Evolutionary conservation across 2,329 filamentous ascomycete species (phyloP).

Genomic region (Aspergillus quadrilineatus): DNA sequence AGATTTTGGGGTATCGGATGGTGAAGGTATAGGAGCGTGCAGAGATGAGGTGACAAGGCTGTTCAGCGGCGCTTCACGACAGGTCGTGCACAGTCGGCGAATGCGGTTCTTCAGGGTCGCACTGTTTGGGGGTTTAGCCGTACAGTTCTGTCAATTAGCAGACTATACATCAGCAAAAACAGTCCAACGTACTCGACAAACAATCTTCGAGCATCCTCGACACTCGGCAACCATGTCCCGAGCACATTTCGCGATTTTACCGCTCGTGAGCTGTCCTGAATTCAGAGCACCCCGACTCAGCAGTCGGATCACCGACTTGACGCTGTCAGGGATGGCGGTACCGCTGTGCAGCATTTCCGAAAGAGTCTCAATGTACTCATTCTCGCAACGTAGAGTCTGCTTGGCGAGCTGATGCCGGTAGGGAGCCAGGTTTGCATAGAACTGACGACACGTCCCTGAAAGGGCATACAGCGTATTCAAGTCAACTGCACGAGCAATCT

Average conservation of each 20-base stretch:
- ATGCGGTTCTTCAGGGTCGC: conserved; percentile 70
- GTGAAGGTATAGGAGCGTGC: conserved; percentile 16
- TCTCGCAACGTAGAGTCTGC: conserved; percentile 75
- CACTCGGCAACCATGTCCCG: conserved; percentile 84
- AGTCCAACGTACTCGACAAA: conserved; percentile 70
- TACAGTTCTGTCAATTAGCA: conserved; percentile 69
- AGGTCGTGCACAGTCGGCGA: conserved; percentile 75
- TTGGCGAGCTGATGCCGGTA: conserved; percentile 71
- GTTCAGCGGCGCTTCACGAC: conserved; percentile 67
- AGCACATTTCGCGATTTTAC: conserved; percentile 76
- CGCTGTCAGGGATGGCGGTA: conserved; percentile 30
- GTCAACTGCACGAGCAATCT: conserved; percentile 75
- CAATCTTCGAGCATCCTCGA: conserved; percentile 69
- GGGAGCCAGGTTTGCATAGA: conserved; percentile 74
- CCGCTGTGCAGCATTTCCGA: conserved; percentile 45
- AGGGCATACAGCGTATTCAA: conserved; percentile 83
- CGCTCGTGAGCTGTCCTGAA: conserved; percentile 51
- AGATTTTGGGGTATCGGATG: conserved; percentile 38
- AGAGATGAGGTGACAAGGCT: conserved; percentile 33
- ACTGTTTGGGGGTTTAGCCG: conserved; percentile 74
- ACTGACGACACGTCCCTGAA: conserved; percentile 75
- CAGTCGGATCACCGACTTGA: conserved; percentile 32
- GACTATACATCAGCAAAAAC: neutral
- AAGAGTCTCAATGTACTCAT: conserved; percentile 57
- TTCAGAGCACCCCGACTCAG: conserved; percentile 31